Evolutionary conservation across 345 rosid genomes (phyloP).

Genomic region (Populus simonii): DNA sequence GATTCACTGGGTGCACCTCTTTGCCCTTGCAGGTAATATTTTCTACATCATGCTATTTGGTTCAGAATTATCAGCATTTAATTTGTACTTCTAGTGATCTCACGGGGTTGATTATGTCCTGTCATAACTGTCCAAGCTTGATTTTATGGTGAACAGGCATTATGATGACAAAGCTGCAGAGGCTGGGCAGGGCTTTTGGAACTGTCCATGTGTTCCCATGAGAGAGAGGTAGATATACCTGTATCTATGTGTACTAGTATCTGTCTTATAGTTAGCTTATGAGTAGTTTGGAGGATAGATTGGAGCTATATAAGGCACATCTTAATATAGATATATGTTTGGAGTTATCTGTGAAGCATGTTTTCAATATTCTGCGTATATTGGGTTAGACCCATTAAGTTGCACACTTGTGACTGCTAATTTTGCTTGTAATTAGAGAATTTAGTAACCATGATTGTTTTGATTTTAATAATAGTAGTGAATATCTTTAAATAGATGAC

Average conservation of each 20-base stretch:
- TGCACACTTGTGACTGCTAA: background rate
- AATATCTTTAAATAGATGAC: background rate
- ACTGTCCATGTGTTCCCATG: slow-evolving; percentile 98
- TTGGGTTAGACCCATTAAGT: background rate
- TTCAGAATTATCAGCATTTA: background rate
- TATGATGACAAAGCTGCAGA: slow-evolving; percentile 95
- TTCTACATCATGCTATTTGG: slow-evolving; percentile 2
- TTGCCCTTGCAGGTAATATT: slow-evolving; percentile 74
- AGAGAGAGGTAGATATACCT: slow-evolving; percentile 73
- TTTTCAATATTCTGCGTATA: background rate
- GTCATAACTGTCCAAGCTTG: slow-evolving; percentile 2
- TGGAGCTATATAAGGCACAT: background rate
- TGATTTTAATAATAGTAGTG: background rate
- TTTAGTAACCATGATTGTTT: background rate
- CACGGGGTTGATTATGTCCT: background rate
- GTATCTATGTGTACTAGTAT: background rate
- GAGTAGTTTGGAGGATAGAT: background rate
- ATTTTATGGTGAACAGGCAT: slow-evolving; percentile 51
- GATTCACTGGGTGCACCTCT: slow-evolving; percentile 90
- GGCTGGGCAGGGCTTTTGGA: slow-evolving; percentile 92
- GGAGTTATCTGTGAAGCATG: background rate
- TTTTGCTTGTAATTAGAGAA: background rate
- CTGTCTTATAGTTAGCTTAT: too few species aligned
- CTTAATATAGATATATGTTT: background rate
- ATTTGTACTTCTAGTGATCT: background rate